A percentile compares a stretch with the other conserved stretches of the same genome.
These are phyloP conservation scores for Rhodotorula graminis DNA, from an alignment of 768 basidiomycete species.

Conservation along the genomic window DNA sequence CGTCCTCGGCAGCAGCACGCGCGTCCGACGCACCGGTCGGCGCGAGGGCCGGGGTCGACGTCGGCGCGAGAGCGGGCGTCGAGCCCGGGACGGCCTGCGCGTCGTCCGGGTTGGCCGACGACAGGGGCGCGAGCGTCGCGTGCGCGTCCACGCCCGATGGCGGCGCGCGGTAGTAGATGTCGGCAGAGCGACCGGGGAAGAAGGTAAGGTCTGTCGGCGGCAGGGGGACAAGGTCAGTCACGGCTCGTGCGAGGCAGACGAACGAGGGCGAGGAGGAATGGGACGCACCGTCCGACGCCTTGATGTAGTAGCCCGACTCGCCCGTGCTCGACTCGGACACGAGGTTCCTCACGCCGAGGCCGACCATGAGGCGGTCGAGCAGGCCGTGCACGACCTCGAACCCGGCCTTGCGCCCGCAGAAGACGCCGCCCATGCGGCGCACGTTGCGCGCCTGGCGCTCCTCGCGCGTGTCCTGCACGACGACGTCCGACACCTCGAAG, in stretches of 20 bases:
- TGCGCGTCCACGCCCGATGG: constrained; percentile 26
- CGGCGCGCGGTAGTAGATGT: constrained; percentile 69
- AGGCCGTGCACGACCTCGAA: constrained; percentile 92
- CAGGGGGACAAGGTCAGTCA: background rate
- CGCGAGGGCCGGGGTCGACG: constrained; percentile 18
- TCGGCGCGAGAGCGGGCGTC: constrained; percentile 37
- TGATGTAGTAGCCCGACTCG: constrained; percentile 81
- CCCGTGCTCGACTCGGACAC: constrained; percentile 56
- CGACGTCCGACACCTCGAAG: constrained; percentile 90
- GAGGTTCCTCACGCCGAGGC: constrained; percentile 84
- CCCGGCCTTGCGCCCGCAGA: constrained; percentile 94
- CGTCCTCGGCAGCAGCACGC: background rate
- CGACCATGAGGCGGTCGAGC: constrained; percentile 90
- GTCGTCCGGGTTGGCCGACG: constrained; percentile 33
- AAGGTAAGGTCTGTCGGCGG: constrained; percentile 69
- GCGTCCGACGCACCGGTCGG: constrained; percentile 5
- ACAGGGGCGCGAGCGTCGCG: constrained; percentile 39
- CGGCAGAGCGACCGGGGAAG: constrained; percentile 92
- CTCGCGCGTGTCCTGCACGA: constrained; percentile 70
- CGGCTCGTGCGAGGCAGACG: background rate
- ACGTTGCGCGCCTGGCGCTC: constrained; percentile 86
- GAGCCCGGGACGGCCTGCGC: constrained; percentile 22
- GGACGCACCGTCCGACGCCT: constrained; percentile 69
- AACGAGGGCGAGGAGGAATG: background rate
- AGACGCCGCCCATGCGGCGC: constrained; percentile 80